Conservation (phyloP, 257 asterid species). For the Fraxinus excelsior region DNA sequence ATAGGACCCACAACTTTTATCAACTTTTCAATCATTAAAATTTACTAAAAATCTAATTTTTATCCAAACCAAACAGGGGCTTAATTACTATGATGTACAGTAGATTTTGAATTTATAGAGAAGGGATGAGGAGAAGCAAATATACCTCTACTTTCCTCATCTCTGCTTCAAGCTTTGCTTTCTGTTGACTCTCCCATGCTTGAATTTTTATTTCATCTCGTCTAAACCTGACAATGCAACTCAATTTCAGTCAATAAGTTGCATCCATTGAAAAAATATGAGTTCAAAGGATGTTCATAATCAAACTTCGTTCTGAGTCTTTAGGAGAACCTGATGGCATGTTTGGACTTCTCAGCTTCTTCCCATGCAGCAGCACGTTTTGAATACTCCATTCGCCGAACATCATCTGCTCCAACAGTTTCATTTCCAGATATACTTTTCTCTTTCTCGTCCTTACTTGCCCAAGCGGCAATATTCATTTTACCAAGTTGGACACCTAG, state of each 20-base stretch:
- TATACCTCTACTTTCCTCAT: slow-evolving; percentile 93
- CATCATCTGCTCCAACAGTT: slow-evolving; percentile 41
- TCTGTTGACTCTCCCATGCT: slow-evolving; percentile 97
- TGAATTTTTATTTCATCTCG: slow-evolving; percentile 87
- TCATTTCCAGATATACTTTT: slow-evolving; percentile 40
- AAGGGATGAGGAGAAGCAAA: neutral
- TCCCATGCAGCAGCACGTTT: slow-evolving; percentile 96
- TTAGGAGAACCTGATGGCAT: slow-evolving; percentile 66
- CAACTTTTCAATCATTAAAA: no score
- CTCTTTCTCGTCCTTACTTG: slow-evolving; percentile 79
- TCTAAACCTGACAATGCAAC: slow-evolving; percentile 57
- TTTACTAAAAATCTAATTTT: no score
- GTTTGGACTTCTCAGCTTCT: slow-evolving; percentile 83
- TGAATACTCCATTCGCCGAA: slow-evolving; percentile 62
- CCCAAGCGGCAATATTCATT: slow-evolving; percentile 99
- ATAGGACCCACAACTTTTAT: no score
- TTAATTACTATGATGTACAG: neutral
- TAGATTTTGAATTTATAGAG: slow-evolving; percentile 3
- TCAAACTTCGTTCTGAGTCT: slow-evolving; percentile 5
- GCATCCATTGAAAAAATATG: neutral
- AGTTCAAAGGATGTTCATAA: neutral
- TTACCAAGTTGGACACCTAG: slow-evolving; percentile 93
- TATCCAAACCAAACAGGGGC: no score
- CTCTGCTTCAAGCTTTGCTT: slow-evolving; percentile 91
- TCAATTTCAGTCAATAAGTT: slow-evolving; percentile 5